Base-by-base conservation (phyloP, 106 monocot genomes). In the Allium fistulosum region DNA sequence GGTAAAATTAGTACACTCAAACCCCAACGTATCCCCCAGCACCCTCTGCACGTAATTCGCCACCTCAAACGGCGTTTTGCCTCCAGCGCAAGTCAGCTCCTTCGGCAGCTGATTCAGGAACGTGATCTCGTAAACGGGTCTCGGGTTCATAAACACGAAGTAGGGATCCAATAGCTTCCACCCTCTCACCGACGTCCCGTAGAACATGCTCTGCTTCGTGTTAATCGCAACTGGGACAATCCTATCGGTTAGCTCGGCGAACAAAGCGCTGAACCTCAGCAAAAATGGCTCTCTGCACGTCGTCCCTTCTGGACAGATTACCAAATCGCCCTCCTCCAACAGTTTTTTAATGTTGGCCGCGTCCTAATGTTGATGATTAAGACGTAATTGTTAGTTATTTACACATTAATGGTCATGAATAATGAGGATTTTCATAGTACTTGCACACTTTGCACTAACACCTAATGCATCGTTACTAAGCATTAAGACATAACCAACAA, bases 211-310 rank as follows among this genome's bases (percentile, higher is more conserved):
- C 84, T 66, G 88, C 88, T 69, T 80, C 13, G 81, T 92, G 68
- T 83, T 96, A 74, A 96, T 88, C 2, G 96, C 96, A 27, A 96
- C 96, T 28, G 96, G 96, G 2, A 96, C 91, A 50, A 96, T 96
- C 56, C 88, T 63, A 69, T 96, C 96, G 1, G 96, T 92, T 11
- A 96, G 78, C 80, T 96, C 96, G 7, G 96, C 96, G 70, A 96
- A 96, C 14, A 96, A 72, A 6, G 88, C 91, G 60, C 88, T 88
- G 85, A 96, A 96, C 27, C 96, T 69, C 18, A 96, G 75, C 28
- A 96, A 64, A 80, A 96, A 96, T 0, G 96, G 91, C 53, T 96
- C 96, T 10, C 96, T 68, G 77, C 92, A 93, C 6, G 96, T 96
- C 15, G 91, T 96, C 6, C 96, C 96, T 62, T 96, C 96, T 2